Conservation (phyloP, 148 eudicot species). For the Polygonum aviculare region DNA sequence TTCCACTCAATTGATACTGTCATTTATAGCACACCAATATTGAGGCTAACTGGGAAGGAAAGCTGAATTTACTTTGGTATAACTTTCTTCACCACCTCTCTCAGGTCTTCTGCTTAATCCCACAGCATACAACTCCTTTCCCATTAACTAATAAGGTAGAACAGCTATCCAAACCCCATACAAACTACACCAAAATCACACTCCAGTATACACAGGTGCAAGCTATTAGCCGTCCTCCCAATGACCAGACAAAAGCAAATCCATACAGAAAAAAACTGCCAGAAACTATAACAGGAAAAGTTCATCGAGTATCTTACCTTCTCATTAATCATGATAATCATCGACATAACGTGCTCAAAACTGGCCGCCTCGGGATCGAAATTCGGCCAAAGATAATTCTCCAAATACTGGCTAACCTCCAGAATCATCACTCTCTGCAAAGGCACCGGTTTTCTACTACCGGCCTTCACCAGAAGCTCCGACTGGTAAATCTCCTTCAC, state of each 20-base stretch:
- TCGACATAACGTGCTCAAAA: constrained; percentile 91
- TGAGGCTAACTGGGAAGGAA: background rate
- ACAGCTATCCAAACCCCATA: background rate
- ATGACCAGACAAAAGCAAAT: background rate
- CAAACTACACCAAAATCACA: background rate
- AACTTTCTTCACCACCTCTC: background rate
- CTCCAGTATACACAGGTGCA: background rate
- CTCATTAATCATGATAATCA: constrained; percentile 93
- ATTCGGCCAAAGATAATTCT: constrained; percentile 88
- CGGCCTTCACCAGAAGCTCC: constrained; percentile 50
- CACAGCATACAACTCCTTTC: background rate
- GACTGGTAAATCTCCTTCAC: constrained; percentile 75
- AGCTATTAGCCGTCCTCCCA: background rate
- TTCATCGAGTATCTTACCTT: constrained; percentile 37
- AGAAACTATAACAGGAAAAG: background rate
- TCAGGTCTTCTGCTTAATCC: background rate
- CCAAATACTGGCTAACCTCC: constrained; percentile 96
- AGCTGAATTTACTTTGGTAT: background rate
- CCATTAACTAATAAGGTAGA: too few relatives aligned
- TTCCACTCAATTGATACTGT: background rate
- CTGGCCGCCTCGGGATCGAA: constrained; percentile 49
- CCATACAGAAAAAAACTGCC: background rate
- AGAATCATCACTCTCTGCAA: constrained; percentile 90
- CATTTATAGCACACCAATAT: background rate
- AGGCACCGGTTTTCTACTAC: constrained; percentile 62